A percentile compares a stretch with the other conserved stretches of the same genome.
Evolutionary conservation across 1,284 basidiomycete genomes (phyloP).

Genomic region (Sanghuangporus weigelae): DNA sequence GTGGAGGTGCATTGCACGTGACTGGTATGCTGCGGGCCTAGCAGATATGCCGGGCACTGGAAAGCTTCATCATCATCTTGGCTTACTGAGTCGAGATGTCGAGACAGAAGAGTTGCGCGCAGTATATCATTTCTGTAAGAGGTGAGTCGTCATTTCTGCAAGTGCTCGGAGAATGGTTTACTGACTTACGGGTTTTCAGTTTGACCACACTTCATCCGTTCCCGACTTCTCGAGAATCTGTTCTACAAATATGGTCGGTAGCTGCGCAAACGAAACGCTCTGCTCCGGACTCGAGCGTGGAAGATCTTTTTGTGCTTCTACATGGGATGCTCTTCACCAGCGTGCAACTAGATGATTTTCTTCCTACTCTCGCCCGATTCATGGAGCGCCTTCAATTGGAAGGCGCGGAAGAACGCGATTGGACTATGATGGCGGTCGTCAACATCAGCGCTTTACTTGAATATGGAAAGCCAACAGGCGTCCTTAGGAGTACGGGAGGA

Average conservation of each 20-base stretch:
- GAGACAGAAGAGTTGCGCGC: slow-evolving; percentile 82
- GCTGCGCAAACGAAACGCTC: slow-evolving; percentile 67
- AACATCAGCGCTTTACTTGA: slow-evolving; percentile 84
- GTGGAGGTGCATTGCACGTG: slow-evolving; percentile 85
- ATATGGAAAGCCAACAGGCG: slow-evolving; percentile 75
- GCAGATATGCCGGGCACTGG: slow-evolving; percentile 88
- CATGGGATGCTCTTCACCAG: slow-evolving; percentile 97
- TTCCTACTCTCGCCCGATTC: slow-evolving; percentile 75
- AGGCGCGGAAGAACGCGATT: slow-evolving; percentile 78
- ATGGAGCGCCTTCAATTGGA: slow-evolving; percentile 82
- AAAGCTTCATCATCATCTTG: slow-evolving; percentile 93
- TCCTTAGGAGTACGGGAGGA: slow-evolving; percentile 58
- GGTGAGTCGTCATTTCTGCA: slow-evolving; percentile 45
- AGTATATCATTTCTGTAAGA: slow-evolving; percentile 94
- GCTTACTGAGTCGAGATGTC: slow-evolving; percentile 76
- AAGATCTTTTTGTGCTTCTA: slow-evolving; percentile 85
- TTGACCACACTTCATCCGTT: slow-evolving; percentile 90
- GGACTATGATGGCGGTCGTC: slow-evolving; percentile 92
- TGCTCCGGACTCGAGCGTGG: slow-evolving; percentile 68
- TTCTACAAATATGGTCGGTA: slow-evolving; percentile 81
- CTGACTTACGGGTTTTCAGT: slow-evolving; percentile 34
- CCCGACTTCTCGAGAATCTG: slow-evolving; percentile 78
- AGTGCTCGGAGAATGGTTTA: background rate
- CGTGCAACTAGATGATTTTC: slow-evolving; percentile 90
- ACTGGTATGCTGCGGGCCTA: slow-evolving; percentile 90